Evolutionary conservation across 2,329 filamentous ascomycete genomes (phyloP).

Genomic region (Fusarium subtropicale): DNA sequence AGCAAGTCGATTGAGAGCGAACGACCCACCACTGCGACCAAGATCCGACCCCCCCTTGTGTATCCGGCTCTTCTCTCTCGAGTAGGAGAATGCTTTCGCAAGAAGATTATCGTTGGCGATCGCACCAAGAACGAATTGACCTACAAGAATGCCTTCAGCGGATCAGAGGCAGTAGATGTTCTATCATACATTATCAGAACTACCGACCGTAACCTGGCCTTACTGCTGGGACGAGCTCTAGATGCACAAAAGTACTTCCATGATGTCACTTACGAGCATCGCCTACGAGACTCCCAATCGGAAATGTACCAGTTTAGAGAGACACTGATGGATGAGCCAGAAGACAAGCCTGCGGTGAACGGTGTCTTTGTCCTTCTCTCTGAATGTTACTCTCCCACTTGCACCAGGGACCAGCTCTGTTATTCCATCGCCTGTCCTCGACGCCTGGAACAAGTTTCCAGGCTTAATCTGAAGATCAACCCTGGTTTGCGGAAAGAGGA

Average conservation of each 20-base stretch:
- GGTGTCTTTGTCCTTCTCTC: constrained; percentile 96
- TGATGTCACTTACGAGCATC: constrained; percentile 97
- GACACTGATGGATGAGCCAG: constrained; percentile 85
- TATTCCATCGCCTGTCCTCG: constrained; percentile 98
- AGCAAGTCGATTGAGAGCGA: constrained; percentile 67
- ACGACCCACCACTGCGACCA: constrained; percentile 66
- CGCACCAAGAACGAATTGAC: constrained; percentile 96
- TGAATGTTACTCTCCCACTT: constrained; percentile 98
- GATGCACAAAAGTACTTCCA: constrained; percentile 99
- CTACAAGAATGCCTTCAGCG: constrained; percentile 97
- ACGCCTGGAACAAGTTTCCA: constrained; percentile 91
- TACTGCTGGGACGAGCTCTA: constrained; percentile 88
- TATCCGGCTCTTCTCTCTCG: constrained; percentile 95
- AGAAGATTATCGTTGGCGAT: constrained; percentile 86
- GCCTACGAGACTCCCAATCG: constrained; percentile 89
- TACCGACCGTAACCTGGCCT: constrained; percentile 91
- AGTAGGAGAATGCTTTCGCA: constrained; percentile 91
- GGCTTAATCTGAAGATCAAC: constrained; percentile 92
- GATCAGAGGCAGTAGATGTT: constrained; percentile 93
- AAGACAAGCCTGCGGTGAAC: constrained; percentile 80
- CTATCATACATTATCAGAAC: constrained; percentile 98
- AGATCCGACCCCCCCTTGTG: constrained; percentile 82
- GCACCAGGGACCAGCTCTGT: constrained; percentile 92
- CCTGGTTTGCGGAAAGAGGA: constrained; percentile 81
- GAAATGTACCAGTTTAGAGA: constrained; percentile 98